phyloP scores from a whole-genome alignment of 768 basidiomycete genomes.

The Leccinum pellstonianum region DNA sequence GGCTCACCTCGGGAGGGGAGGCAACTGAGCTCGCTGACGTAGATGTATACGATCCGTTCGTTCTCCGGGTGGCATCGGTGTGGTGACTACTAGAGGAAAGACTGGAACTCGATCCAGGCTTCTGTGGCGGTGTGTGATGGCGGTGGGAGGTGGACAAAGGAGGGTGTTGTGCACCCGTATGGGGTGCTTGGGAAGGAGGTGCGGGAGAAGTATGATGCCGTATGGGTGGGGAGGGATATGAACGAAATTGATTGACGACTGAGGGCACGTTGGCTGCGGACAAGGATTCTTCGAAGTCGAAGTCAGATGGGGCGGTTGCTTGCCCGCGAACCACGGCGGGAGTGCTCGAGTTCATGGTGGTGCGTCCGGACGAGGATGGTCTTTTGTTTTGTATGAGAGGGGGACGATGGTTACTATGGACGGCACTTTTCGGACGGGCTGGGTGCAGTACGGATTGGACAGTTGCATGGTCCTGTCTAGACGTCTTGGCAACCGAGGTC shows the following conservation, averaged over 20 bases:
- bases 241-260: constrained; percentile 34
- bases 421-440: constrained; percentile 11
- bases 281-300: constrained; percentile 32
- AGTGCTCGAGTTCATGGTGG: neutral
- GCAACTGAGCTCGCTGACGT: constrained; percentile 29
- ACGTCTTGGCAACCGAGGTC: constrained; percentile 23
- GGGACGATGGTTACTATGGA: constrained; percentile 21
- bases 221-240: constrained; percentile 25
- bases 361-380: neutral
- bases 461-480: constrained; percentile 5
- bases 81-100: constrained; percentile 22
- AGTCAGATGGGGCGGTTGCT: constrained; percentile 10
- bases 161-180: constrained; percentile 10
- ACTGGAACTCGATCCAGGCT: constrained; percentile 28
- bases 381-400: constrained; percentile 2
- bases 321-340: constrained; percentile 29
- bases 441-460: neutral
- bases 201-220: constrained; percentile 24
- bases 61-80: constrained; percentile 30
- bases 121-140: constrained; percentile 19
- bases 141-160: constrained; percentile 6
- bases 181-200: constrained; percentile 12
- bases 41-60: constrained; percentile 21
- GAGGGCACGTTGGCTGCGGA: constrained; percentile 31
- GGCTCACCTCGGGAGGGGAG: constrained; percentile 23